Percentiles rank a stretch among this genome's conserved stretches.
phyloP scores from a whole-genome alignment of 352 stramenopile species.

The Phytophthora citrophthora region DNA sequence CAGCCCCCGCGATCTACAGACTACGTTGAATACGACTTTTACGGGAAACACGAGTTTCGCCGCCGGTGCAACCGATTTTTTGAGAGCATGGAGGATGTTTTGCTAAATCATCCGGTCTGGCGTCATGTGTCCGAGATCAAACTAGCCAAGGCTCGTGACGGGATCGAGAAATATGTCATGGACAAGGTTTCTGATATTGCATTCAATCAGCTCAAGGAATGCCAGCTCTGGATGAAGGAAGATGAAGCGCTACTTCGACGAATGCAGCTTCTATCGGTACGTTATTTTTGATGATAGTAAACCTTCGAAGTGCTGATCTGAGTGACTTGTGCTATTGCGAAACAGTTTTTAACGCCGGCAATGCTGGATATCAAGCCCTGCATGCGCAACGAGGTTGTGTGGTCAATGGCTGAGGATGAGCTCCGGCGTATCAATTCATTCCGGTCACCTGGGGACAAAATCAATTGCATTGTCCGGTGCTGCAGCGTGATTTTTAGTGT shows the following conservation, averaged over 20 bases:
- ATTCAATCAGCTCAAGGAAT: slow-evolving; percentile 75
- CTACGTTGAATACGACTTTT: slow-evolving; percentile 86
- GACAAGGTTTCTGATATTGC: slow-evolving; percentile 86
- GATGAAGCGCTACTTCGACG: slow-evolving; percentile 72
- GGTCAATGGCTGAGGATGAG: slow-evolving; percentile 89
- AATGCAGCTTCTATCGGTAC: slow-evolving; percentile 86
- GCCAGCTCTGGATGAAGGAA: slow-evolving; percentile 71
- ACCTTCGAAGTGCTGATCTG: slow-evolving; percentile 1
- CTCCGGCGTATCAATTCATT: slow-evolving; percentile 91
- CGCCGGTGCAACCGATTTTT: slow-evolving; percentile 79
- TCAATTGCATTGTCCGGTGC: slow-evolving; percentile 89
- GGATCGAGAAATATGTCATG: slow-evolving; percentile 94
- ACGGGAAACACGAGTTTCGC: slow-evolving; percentile 72
- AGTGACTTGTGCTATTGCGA: neutral
- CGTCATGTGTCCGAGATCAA: slow-evolving; percentile 66
- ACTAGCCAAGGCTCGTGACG: slow-evolving; percentile 72
- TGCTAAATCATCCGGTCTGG: slow-evolving; percentile 68
- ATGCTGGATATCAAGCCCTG: slow-evolving; percentile 92
- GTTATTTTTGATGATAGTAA: slow-evolving; percentile 1
- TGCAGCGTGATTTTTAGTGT: slow-evolving; percentile 92
- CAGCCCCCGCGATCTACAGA: slow-evolving; percentile 67
- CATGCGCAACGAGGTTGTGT: slow-evolving; percentile 91
- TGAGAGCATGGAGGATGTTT: slow-evolving; percentile 65
- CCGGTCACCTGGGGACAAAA: slow-evolving; percentile 88
- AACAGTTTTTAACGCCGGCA: slow-evolving; percentile 66